phyloP scores from a whole-genome alignment of 352 stramenopile species.

The Pythium insidiosum region DNA sequence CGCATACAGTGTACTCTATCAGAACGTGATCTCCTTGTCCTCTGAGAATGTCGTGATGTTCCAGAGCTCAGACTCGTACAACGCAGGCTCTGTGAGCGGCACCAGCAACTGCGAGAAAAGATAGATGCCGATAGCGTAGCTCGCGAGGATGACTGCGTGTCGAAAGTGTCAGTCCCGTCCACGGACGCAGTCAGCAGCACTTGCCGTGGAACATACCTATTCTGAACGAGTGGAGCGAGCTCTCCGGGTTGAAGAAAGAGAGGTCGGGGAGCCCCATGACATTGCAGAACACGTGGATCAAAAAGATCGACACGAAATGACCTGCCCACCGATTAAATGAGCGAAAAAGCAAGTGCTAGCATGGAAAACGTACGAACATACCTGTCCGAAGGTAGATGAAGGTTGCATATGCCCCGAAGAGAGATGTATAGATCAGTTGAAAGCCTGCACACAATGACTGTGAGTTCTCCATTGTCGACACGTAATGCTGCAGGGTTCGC shows the following conservation, averaged over 20 bases:
- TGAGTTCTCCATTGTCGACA: neutral
- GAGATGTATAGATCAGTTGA: constrained; percentile 93
- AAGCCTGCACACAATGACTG: constrained; percentile 46
- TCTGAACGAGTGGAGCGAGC: constrained; percentile 65
- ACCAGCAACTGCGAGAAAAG: constrained; percentile 65
- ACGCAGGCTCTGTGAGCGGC: constrained; percentile 66
- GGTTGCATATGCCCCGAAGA: constrained; percentile 94
- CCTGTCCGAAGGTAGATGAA: constrained; percentile 90
- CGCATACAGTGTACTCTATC: too few relatives aligned
- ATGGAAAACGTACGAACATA: too few relatives aligned
- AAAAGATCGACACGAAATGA: constrained; percentile 83
- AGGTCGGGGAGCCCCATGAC: constrained; percentile 91
- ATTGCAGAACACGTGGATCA: constrained; percentile 94
- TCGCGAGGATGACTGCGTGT: constrained; percentile 52
- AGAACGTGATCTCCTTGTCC: constrained; percentile 16
- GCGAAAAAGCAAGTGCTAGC: too few relatives aligned
- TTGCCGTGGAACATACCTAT: constrained; percentile 50
- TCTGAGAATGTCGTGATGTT: constrained; percentile 49
- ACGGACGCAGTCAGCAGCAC: neutral
- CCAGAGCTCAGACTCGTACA: constrained; percentile 78
- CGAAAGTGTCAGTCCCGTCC: neutral
- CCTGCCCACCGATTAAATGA: too few relatives aligned
- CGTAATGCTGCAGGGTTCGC: constrained; percentile 3
- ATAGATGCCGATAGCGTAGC: constrained; percentile 83
- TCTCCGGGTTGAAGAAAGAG: constrained; percentile 75